phyloP scores from a whole-genome alignment of 2,329 filamentous ascomycete species.

The Atkinsonella hypoxylon region DNA sequence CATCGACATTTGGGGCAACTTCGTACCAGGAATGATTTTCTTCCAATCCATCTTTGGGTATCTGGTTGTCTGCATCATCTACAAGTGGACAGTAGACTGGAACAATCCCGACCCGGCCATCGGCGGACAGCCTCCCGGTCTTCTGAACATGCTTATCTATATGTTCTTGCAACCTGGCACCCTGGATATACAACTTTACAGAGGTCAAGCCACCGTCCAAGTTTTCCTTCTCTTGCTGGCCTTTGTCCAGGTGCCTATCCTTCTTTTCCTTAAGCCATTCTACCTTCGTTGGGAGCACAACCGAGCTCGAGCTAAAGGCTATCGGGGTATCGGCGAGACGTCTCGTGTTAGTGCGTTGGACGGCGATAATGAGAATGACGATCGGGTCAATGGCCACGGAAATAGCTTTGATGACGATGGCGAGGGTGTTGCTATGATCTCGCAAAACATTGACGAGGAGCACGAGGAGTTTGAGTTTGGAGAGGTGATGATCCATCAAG shows the following conservation, averaged over 20 bases:
- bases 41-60: constrained; percentile 99
- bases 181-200: constrained; percentile 61
- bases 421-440: constrained; percentile 79
- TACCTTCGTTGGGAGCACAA: constrained; percentile 94
- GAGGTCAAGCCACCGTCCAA: constrained; percentile 66
- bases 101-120: constrained; percentile 25
- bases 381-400: constrained; percentile 43
- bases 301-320: constrained; percentile 73
- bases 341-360: constrained; percentile 83
- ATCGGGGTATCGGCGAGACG: constrained; percentile 84
- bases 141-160: constrained; percentile 98
- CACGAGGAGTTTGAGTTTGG: constrained; percentile 96
- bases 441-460: constrained; percentile 71
- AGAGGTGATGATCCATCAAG: constrained; percentile 96
- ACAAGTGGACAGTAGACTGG: constrained; percentile 97
- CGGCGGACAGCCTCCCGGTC: constrained; percentile 59
- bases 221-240: constrained; percentile 69
- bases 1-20: constrained; percentile 96
- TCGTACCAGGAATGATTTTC: constrained; percentile 96
- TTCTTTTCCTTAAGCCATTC: constrained; percentile 91
- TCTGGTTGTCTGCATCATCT: constrained; percentile 83
- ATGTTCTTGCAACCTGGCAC: constrained; percentile 91
- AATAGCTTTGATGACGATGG: constrained; percentile 51
- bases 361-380: constrained; percentile 64
- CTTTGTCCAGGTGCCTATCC: constrained; percentile 72